Conservation (phyloP, 2,329 filamentous ascomycete species). For the Aureobasidium sp. region DNA sequence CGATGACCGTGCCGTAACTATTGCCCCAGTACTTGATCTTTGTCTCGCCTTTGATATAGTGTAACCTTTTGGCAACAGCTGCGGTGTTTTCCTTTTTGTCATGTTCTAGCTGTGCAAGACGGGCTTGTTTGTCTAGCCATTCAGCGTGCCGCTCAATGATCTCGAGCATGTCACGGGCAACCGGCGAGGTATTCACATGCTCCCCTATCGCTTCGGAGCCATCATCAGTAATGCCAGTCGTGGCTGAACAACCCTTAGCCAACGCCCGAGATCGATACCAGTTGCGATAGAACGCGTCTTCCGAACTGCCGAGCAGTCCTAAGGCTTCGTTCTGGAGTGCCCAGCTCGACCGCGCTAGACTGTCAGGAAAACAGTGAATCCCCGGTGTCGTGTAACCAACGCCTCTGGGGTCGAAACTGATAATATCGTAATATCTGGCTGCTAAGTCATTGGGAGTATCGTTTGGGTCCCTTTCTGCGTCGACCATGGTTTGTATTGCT, state of each 20-base stretch:
- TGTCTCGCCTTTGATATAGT: neutral
- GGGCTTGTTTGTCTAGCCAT: constrained; percentile 16
- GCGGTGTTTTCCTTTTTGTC: neutral
- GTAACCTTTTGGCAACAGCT: neutral
- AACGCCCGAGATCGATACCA: constrained; percentile 32
- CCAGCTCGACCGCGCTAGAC: constrained; percentile 23
- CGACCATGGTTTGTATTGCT: constrained; percentile 31
- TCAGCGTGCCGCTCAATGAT: constrained; percentile 36
- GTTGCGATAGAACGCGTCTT: constrained; percentile 30
- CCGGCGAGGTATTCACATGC: constrained; percentile 37
- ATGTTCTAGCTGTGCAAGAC: neutral
- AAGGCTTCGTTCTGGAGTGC: constrained; percentile 25
- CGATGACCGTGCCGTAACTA: constrained; percentile 40
- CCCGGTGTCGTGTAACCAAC: constrained; percentile 29
- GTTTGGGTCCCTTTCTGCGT: neutral
- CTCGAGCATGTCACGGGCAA: constrained; percentile 40
- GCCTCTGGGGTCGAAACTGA: constrained; percentile 35
- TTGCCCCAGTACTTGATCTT: constrained; percentile 31
- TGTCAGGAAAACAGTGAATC: constrained; percentile 28
- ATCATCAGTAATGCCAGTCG: constrained; percentile 2
- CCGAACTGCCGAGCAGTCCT: constrained; percentile 32
- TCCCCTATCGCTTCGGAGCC: constrained; percentile 24
- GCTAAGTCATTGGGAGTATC: constrained; percentile 13
- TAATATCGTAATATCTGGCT: constrained; percentile 28
- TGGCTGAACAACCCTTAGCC: constrained; percentile 19